Base-by-base conservation (phyloP, 148 eudicot species). In the Chenopodium berlandieri region DNA sequence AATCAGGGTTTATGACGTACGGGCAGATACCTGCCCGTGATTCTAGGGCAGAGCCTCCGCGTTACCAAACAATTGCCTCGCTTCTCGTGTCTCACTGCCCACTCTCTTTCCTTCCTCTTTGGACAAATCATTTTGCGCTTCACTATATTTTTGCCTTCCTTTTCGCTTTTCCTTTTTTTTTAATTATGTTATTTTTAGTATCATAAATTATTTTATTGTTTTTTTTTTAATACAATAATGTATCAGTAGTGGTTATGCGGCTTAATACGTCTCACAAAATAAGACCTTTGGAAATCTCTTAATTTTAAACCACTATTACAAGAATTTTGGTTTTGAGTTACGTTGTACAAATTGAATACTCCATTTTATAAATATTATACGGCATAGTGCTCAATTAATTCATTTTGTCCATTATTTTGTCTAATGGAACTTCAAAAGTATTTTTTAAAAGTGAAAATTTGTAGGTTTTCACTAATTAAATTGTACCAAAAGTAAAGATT, bases 11-110 rank as follows among this genome's bases (percentile, higher is more conserved):
- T 58, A 58, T 14, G 27, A 25, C 2, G 10, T 7, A 20, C 27
- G 77, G 81, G 73, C 58, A 64, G 31, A n/a, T 66, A 60, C 64
- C 81, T 47, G 0, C 78, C 85, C 85, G 82, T 47, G 75, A 56
- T 79, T 54, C 75, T 17, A 78, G 78, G 75, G 31, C 67, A 79
- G 30, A 10, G 34, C n/a, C 71, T 66, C 65, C 32, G 67, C 34
- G 44, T 19, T 14, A 74, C 77, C 80, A 37, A 56, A 84, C 86
- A 84, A 63, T 52, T 32, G 23, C 78, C 50, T 84, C 64, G 84
- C 75, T 64, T 77, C 69, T 84, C 4, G 70, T 54, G 83, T 79
- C 25, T 31, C 34, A 62, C 19, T 32, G 60, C 73, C 27, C 46
- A 60, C 75, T 40, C 62, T 32, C 82, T 19, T 76, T 16, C 72